Base-by-base conservation (phyloP, 2,329 filamentous ascomycete species). In the Fusarium sp. region DNA sequence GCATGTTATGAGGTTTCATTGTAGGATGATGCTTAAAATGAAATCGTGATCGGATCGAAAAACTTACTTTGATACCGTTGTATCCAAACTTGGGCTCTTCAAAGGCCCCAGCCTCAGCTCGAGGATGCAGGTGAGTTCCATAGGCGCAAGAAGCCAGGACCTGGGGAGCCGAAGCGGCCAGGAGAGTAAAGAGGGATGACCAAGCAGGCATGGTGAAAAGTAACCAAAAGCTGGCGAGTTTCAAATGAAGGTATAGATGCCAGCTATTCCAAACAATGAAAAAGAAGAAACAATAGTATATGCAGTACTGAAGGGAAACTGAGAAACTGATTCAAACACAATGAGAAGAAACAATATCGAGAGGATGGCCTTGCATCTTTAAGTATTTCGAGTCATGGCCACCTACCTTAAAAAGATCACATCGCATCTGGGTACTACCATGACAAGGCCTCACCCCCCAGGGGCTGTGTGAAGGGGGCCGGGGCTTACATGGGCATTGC, bases 51-150 rank as follows among this genome's bases (percentile, higher is more conserved):
- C 22, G 5, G 8, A 8, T 29, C 0, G 42, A 27, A 18, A 27
- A 42, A 71, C 79, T 65, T 77, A 85, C 84, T 65, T 76, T 82
- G 6, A 74, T 29, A 16, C 82, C 84, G 14, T 76, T 73, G 63
- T 85, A 85, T 4, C 82, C 82, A 68, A 85, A 85, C 22, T 73
- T 83, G 71, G 79, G 80, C n/a, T 82, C 78, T 45, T 79, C 65
- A 50, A 85, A 80, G 0, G 58, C 68, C 6, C 74, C 79, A 4
- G 65, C 47, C 59, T 80, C 81, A 9, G 79, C 74, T 36, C 82
- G 77, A 18, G 80, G 80, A 54, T 81, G 77, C 18, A 85, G 70
- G 47, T 79, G 74, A 1, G 84, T 85, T 62, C 84, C 84, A 38
- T 85, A 82, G 9, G 82, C 82, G 60, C 84, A 85, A 9, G 82